Base-by-base conservation (phyloP, 495 filamentous ascomycete genomes). In the Trypethelium eluteriae region DNA sequence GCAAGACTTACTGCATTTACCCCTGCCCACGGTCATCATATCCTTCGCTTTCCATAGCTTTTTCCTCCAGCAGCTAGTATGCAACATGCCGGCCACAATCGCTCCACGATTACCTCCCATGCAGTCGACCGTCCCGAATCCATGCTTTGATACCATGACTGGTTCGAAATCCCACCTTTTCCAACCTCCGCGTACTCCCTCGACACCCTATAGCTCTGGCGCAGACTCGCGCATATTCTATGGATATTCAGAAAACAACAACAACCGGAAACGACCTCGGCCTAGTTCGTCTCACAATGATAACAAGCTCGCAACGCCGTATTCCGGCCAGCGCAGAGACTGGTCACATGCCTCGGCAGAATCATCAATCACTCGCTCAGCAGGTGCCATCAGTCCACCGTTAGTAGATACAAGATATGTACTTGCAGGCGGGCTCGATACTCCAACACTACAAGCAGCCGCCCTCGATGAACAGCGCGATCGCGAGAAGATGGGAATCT, bases 171-270 rank as follows among this genome's bases (percentile, higher is more conserved):
- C 83, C 3, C 82, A 84, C 65, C 76, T 92, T 70, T 92, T 91
- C 74, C 88, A 85, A 67, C 83, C 88, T 2, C 89, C 89, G 3
- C 74, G 78, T n/a, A 85, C 88, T 16, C 82, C 85, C 3, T 86
- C 87, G 3, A 79, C 84, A 2, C 84, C 85, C 7, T 84, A 80
- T 36, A 86, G 87, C 9, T 70, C 84, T 36, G 25, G 18, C 85
- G 87, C 69, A 77, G 77, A 67, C 86, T 85, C 9, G 84, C 85
- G 9, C 76, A 77, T 32, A 86, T 81, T 50, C 68, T 84, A 69
- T 57, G 34, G 10, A 35, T 32, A 44, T 47, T 75, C 75, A 18
- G 35, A 66, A 3, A 59, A 44, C 70, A 66, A 61, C 49, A 61
- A 66, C 25, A 63, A 65, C 41, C 46, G 63, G 64, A 56, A 76